Evolutionary conservation across 768 basidiomycete genomes (phyloP).

Genomic region (Lentinus tigrinus): DNA sequence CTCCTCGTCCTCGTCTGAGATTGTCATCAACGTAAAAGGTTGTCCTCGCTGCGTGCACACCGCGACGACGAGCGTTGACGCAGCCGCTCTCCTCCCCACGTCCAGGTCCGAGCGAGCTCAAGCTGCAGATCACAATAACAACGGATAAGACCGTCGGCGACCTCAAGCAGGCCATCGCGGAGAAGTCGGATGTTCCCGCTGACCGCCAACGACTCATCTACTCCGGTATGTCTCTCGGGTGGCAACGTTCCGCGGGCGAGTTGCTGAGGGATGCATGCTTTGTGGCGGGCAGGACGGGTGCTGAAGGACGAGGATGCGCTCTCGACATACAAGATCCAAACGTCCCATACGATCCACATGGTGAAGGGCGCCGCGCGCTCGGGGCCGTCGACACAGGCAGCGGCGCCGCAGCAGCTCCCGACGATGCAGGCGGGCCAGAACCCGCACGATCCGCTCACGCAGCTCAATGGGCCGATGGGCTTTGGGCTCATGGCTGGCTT

Average conservation of each 20-base stretch:
- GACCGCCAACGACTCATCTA: conserved; percentile 92
- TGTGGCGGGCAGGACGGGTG: conserved; percentile 56
- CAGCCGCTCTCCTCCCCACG: neutral
- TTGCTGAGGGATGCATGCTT: conserved; percentile 42
- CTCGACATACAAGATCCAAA: conserved; percentile 87
- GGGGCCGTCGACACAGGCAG: conserved; percentile 35
- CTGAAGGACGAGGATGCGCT: conserved; percentile 78
- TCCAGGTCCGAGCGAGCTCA: conserved; percentile 86
- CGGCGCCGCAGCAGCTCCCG: conserved; percentile 62
- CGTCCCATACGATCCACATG: conserved; percentile 88
- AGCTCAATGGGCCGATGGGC: conserved; percentile 73
- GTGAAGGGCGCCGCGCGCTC: conserved; percentile 77
- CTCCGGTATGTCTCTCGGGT: conserved; percentile 54
- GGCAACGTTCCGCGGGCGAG: too few species aligned
- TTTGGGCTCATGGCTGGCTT: conserved; percentile 81
- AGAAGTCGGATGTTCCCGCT: conserved; percentile 80
- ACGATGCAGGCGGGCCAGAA: conserved; percentile 92
- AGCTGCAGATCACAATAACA: conserved; percentile 81
- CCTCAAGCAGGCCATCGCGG: conserved; percentile 88
- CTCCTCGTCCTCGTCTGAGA: conserved; percentile 23
- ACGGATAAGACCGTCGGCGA: conserved; percentile 85
- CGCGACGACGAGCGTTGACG: neutral
- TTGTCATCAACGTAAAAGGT: conserved; percentile 58
- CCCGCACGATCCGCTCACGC: conserved; percentile 81
- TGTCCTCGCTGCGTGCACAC: neutral